Evolutionary conservation across 805 yeast species (phyloP).

Genomic region (Kuraishia ogatae): DNA sequence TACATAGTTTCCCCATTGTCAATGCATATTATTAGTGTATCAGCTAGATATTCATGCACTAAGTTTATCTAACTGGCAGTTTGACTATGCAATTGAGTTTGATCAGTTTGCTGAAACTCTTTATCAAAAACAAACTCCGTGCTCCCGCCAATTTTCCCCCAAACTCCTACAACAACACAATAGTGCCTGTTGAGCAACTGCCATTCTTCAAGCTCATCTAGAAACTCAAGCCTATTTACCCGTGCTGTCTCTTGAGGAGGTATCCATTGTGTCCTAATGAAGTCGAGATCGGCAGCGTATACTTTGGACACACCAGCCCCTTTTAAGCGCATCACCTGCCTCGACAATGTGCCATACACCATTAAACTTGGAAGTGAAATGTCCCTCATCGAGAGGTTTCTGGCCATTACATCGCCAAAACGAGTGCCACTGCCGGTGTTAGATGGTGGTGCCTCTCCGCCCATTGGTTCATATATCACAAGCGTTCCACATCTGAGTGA

Average conservation of each 20-base stretch:
- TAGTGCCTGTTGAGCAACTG: slow-evolving; percentile 55
- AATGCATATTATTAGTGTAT: neutral
- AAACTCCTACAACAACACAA: slow-evolving; percentile 26
- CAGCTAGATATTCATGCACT: too few species aligned
- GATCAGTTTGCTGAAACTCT: neutral
- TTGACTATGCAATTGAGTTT: too few species aligned
- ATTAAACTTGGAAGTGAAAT: slow-evolving; percentile 50
- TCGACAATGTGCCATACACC: slow-evolving; percentile 36
- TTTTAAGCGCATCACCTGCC: slow-evolving; percentile 29
- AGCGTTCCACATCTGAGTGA: slow-evolving; percentile 20
- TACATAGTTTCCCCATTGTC: neutral
- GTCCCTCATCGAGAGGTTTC: slow-evolving; percentile 52
- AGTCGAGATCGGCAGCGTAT: slow-evolving; percentile 37
- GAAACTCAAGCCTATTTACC: slow-evolving; percentile 47
- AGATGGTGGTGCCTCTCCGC: slow-evolving; percentile 22
- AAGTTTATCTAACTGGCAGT: too few species aligned
- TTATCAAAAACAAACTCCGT: neutral
- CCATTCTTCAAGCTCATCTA: slow-evolving; percentile 74
- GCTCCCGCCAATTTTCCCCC: slow-evolving; percentile 10
- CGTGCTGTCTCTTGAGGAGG: slow-evolving; percentile 27
- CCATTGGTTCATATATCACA: slow-evolving; percentile 64
- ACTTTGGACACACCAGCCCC: slow-evolving; percentile 12
- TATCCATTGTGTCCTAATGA: slow-evolving; percentile 34
- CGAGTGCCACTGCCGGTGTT: slow-evolving; percentile 24
- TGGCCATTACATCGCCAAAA: slow-evolving; percentile 63